Evolutionary conservation across 352 stramenopile species (phyloP).

Genomic region (Thraustotheca clavata): DNA sequence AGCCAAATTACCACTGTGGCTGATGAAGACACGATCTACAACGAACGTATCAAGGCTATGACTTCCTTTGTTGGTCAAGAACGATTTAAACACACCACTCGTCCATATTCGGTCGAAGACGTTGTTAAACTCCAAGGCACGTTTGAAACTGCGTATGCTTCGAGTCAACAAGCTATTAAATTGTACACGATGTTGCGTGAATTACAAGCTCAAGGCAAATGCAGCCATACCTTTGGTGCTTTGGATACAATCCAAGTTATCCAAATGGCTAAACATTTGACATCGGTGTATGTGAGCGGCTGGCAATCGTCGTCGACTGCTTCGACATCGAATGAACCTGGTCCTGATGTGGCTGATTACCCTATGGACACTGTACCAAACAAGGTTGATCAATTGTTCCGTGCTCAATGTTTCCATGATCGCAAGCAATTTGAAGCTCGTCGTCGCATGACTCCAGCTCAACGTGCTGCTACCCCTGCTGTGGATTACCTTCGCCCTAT

Average conservation of each 20-base stretch:
- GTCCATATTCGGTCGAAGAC: slow-evolving; percentile 68
- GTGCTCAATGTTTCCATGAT: slow-evolving; percentile 96
- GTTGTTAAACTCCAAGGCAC: slow-evolving; percentile 83
- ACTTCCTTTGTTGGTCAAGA: slow-evolving; percentile 58
- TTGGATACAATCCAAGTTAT: slow-evolving; percentile 94
- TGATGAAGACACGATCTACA: slow-evolving; percentile 51
- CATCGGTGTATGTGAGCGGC: slow-evolving; percentile 94
- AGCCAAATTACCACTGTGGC: slow-evolving; percentile 49
- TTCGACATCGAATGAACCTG: slow-evolving; percentile 93
- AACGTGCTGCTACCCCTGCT: slow-evolving; percentile 62
- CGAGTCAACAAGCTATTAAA: slow-evolving; percentile 60
- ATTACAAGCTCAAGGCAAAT: slow-evolving; percentile 66
- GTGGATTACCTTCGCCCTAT: slow-evolving; percentile 97
- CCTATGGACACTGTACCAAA: slow-evolving; percentile 97
- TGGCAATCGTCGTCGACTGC: slow-evolving; percentile 96
- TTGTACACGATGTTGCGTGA: slow-evolving; percentile 83
- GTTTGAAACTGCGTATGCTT: slow-evolving; percentile 35
- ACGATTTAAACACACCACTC: slow-evolving; percentile 73
- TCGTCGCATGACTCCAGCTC: slow-evolving; percentile 61
- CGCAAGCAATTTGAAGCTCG: slow-evolving; percentile 94
- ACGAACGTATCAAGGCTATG: slow-evolving; percentile 64
- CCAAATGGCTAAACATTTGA: slow-evolving; percentile 92
- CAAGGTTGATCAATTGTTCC: slow-evolving; percentile 97
- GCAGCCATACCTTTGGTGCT: slow-evolving; percentile 81
- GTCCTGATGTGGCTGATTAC: slow-evolving; percentile 97